Base-by-base conservation (phyloP, 441 rosid species). In the Gossypium davidsonii region DNA sequence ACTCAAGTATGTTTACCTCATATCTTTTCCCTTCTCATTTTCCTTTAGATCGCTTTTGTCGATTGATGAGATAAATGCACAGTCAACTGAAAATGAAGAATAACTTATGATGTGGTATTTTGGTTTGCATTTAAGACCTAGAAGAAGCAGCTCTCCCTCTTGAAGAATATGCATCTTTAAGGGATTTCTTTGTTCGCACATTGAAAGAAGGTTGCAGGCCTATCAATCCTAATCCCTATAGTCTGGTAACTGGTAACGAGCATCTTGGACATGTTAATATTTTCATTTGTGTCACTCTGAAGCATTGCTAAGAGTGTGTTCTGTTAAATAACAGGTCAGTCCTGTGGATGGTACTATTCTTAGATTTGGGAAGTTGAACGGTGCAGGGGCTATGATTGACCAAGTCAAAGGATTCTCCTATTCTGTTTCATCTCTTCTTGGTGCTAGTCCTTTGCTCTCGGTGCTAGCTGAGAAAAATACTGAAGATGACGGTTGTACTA, bases 321-420 rank as follows among this genome's bases (percentile, higher is more conserved):
- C 5, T 74, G 11, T 73, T 17, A 14, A 15, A 73, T 56, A 46
- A 62, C 76, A 95, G 98, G 87, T 89, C 81, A 92, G 98, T 80
- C 98, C 99, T 72, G 98, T 91, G 75, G 99, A 95, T 82, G 99
- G 97, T 65, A 88, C 87, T 52, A 46, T 95, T 81, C 81, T 92
- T 68, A 84, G 96, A 80, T 84, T 85, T 76, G 98, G 99, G 49
- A 94, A 95, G 86, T 75, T 95, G 76, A 85, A 84, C 84, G 92
- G 86, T 79, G 73, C 83, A 65, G 88, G 98, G 75, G 91, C 96
- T 62, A 86, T 84, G 92, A 91, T 95, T 75, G 95, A 92, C 83
- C 99, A 95, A 84, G 99, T 92, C 60, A 95, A 95, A 86, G 99
- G 98, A 70, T 85, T 83, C 83, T 89, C 98, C 66, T 92, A 91